These are phyloP conservation scores for Lophiotrema nucula DNA, from an alignment of 495 filamentous ascomycete genomes.

Conservation along the genomic window DNA sequence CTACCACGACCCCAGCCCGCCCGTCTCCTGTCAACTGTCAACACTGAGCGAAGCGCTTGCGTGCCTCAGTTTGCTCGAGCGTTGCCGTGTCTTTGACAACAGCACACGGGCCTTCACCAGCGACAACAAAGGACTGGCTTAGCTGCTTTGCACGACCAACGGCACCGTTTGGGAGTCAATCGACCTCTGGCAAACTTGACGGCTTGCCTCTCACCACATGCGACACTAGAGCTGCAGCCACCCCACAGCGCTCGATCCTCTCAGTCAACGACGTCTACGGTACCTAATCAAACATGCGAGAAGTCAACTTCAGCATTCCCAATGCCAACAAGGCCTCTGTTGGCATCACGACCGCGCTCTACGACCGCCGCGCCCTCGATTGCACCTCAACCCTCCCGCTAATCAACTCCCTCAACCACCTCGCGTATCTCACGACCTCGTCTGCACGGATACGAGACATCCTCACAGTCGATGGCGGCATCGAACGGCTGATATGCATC, in stretches of 20 bases:
- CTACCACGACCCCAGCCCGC: conserved; percentile 6
- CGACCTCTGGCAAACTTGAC: conserved; percentile 2
- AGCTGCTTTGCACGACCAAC: conserved; percentile 2
- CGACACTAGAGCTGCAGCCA: conserved; percentile 29
- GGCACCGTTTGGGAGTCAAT: conserved; percentile 9
- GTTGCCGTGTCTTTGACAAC: neutral
- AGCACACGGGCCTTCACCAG: neutral
- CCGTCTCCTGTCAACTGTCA: conserved; percentile 1
- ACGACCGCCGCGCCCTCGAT: conserved; percentile 94
- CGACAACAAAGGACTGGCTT: conserved; percentile 15
- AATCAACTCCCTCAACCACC: conserved; percentile 97
- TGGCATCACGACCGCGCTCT: conserved; percentile 96
- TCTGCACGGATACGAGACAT: conserved; percentile 97
- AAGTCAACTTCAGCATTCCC: conserved; percentile 99
- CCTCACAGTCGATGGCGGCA: conserved; percentile 94
- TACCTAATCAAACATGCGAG: conserved; percentile 67
- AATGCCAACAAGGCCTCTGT: conserved; percentile 99
- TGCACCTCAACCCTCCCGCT: conserved; percentile 96
- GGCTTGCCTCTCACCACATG: conserved; percentile 25
- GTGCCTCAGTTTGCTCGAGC: conserved; percentile 2
- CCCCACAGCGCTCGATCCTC: conserved; percentile 5
- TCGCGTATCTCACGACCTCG: conserved; percentile 97
- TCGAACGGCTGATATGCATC: conserved; percentile 94
- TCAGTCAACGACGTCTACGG: neutral
- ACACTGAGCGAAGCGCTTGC: no score